These are phyloP conservation scores for Fusarium anguioides DNA, from an alignment of 2,329 filamentous ascomycete species.

Conservation along the genomic window DNA sequence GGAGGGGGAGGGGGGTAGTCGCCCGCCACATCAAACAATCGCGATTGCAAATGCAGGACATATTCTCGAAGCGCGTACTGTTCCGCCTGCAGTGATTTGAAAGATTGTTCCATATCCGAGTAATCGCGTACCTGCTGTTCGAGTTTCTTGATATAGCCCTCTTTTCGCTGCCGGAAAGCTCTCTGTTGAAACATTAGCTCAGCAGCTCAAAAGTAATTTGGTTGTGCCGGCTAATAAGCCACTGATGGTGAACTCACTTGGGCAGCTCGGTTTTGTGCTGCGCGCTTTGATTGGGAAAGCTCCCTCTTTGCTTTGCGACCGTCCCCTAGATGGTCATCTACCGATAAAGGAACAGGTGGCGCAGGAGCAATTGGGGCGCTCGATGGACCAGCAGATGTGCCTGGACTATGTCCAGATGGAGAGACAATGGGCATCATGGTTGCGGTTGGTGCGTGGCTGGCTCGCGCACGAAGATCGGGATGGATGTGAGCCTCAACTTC, in stretches of 20 bases:
- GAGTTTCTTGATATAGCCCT: constrained; percentile 97
- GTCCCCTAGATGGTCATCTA: constrained; percentile 54
- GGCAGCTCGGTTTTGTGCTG: constrained; percentile 94
- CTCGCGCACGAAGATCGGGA: constrained; percentile 57
- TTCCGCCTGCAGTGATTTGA: constrained; percentile 84
- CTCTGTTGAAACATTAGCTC: constrained; percentile 67
- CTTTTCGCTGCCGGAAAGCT: constrained; percentile 96
- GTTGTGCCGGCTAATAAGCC: background rate
- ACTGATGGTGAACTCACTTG: constrained; percentile 73
- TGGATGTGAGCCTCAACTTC: constrained; percentile 61
- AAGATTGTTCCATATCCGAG: constrained; percentile 77
- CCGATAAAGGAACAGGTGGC: constrained; percentile 43
- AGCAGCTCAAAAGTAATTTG: background rate
- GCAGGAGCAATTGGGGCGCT: constrained; percentile 48
- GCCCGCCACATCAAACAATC: constrained; percentile 83
- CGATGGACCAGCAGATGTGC: constrained; percentile 44
- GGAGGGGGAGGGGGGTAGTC: constrained; percentile 87
- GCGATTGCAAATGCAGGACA: constrained; percentile 88
- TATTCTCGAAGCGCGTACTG: constrained; percentile 94
- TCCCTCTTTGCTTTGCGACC: constrained; percentile 87
- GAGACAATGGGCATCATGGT: constrained; percentile 55
- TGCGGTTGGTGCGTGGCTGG: constrained; percentile 45
- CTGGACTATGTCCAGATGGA: constrained; percentile 49
- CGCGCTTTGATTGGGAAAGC: constrained; percentile 93
- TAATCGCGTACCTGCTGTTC: constrained; percentile 92